phyloP scores from a whole-genome alignment of 257 asterid genomes.

The Forsythia viridissima region DNA sequence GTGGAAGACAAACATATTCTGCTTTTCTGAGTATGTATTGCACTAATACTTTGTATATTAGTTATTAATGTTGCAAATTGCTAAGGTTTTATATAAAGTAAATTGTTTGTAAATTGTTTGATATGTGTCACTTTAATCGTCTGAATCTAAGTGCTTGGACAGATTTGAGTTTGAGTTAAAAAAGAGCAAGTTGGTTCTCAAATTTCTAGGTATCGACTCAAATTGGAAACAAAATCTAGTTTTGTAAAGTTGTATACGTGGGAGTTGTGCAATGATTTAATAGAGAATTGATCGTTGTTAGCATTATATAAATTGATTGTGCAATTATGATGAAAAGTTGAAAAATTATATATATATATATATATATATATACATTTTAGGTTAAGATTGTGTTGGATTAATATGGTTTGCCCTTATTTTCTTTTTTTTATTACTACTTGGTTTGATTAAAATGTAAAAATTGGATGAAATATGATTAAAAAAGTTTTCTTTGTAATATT shows the following conservation, averaged over 20 bases:
- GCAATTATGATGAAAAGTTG: background rate
- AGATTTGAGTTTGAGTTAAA: no score
- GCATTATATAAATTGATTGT: background rate
- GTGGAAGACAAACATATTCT: constrained; percentile 30
- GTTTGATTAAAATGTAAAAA: background rate
- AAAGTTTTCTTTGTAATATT: no score
- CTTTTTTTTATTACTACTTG: background rate
- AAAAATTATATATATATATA: no score
- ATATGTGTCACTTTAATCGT: no score
- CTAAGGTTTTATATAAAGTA: background rate
- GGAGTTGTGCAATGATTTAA: background rate
- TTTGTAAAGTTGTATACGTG: background rate
- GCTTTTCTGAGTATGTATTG: constrained; percentile 23
- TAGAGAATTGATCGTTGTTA: no score
- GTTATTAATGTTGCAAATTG: background rate
- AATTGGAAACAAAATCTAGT: background rate
- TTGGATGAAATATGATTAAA: no score
- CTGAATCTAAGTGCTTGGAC: no score
- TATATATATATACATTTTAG: no score
- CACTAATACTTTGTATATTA: background rate
- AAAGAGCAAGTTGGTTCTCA: no score
- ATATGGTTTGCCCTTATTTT: no score
- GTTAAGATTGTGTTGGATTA: no score
- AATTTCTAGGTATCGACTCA: no score
- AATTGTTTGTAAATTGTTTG: background rate